Conservation (phyloP, 441 rosid genomes). For the Arabidopsis hybrid region DNA sequence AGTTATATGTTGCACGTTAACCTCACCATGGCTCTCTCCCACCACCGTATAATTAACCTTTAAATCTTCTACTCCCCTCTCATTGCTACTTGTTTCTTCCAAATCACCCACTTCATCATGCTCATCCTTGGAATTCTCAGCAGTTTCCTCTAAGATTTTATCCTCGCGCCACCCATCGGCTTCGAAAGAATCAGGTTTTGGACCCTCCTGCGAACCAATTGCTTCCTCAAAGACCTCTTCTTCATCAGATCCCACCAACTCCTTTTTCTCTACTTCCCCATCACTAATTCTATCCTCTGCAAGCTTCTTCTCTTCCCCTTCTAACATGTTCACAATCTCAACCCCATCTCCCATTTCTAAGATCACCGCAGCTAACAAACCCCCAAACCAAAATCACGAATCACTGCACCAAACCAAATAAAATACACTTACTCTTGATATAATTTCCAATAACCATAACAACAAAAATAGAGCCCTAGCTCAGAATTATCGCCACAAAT, state of each 20-base stretch:
- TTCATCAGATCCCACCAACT: conserved; percentile 47
- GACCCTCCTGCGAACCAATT: conserved; percentile 51
- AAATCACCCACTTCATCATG: conserved; percentile 45
- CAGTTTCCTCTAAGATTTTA: background rate
- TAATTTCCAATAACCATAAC: background rate
- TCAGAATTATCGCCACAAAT: conserved; percentile 15
- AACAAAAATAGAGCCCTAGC: conserved; percentile 25
- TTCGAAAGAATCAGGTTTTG: conserved; percentile 31
- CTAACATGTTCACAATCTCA: conserved; percentile 44
- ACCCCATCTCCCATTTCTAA: conserved; percentile 60
- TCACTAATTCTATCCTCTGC: conserved; percentile 26
- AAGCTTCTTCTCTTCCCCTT: conserved; percentile 35
- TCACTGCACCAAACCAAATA: conserved; percentile 28
- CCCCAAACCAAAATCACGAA: conserved; percentile 33
- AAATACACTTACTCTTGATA: background rate
- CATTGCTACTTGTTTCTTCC: conserved; percentile 36
- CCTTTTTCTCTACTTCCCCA: conserved; percentile 48
- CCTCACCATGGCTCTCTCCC: conserved; percentile 17
- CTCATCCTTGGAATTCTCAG: conserved; percentile 41
- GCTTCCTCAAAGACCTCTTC: conserved; percentile 84
- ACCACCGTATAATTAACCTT: conserved; percentile 38
- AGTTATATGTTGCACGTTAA: background rate
- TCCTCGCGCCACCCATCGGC: conserved; percentile 13
- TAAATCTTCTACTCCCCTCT: conserved; percentile 36
- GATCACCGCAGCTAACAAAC: conserved; percentile 31